Evolutionary conservation across 495 filamentous ascomycete species (phyloP), one percentile per base, ranked within the genome.

Genomic region (Penicillium turbatum): DNA sequence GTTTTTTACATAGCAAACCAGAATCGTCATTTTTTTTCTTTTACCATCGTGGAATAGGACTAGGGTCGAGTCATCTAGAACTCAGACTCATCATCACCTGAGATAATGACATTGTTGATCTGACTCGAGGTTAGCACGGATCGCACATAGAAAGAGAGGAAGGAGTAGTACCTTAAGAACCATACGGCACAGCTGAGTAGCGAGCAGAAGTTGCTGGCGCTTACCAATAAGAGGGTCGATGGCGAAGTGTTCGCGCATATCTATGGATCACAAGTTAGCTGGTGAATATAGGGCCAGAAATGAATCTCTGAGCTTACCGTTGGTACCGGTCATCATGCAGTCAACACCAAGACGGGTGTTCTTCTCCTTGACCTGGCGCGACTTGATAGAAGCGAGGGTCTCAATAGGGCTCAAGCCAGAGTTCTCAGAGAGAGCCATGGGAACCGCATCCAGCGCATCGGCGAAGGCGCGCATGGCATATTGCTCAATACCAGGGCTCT

Each of bases 401-500:
- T 96, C 91, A 63, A 99, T 97, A 15, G 95, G 90, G 72, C 89
- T 95, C 54, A 97, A 69, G 43, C 93, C 93, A 59, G 89, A 95
- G 80, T 99, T 99, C 79, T 97, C 92, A 30, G 93, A 89, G 53
- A 99, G 82, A 0, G 93, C 90, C 86, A 97, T 86, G n/a, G 93
- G 93, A 37, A 99, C 84, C 15, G 88, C 80, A 72, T 99, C 93
- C 31, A 99, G 82, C 9, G 93, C 95, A 67, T 97, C 91, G 55
- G 93, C 83, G 61, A 99, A 99, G 12, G 92, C 95, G 48, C 95
- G 87, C 90, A 99, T 99, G 52, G 91, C 90, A 66, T 99, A 97
- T 70, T 99, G 93, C 72, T 97, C 92, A 43, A 97, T 83, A 8
- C 93, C 95, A 32, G 90, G 91, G 49, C 89, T 95, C 86, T 96